phyloP scores from a whole-genome alignment of 2,329 filamentous ascomycete species.

The Diaporthe helianthi region DNA sequence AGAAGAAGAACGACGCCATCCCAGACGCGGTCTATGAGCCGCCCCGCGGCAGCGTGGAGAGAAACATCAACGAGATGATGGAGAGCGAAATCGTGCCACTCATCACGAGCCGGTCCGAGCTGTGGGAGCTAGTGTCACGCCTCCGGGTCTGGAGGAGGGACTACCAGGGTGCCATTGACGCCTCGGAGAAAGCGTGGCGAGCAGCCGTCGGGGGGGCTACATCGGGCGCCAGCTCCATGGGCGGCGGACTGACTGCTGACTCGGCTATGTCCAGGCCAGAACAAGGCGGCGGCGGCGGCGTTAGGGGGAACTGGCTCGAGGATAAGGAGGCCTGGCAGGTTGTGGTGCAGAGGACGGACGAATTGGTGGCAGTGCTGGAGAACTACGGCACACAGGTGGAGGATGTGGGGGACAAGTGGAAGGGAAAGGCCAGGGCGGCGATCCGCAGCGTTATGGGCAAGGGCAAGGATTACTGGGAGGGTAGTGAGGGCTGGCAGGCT shows the following conservation, averaged over 20 bases:
- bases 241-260: slow-evolving; percentile 42
- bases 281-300: slow-evolving; percentile 24
- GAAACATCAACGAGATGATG: slow-evolving; percentile 73
- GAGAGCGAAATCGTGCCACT: slow-evolving; percentile 80
- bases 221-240: slow-evolving; percentile 52
- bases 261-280: slow-evolving; percentile 29
- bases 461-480: slow-evolving; percentile 85
- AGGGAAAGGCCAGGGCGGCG: slow-evolving; percentile 85
- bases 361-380: slow-evolving; percentile 83
- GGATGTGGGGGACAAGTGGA: slow-evolving; percentile 81
- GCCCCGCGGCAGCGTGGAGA: slow-evolving; percentile 64
- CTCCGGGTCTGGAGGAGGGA: slow-evolving; percentile 77
- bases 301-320: slow-evolving; percentile 57
- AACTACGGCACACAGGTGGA: slow-evolving; percentile 73
- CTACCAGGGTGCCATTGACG: slow-evolving; percentile 76
- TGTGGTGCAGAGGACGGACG: slow-evolving; percentile 79
- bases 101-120: slow-evolving; percentile 78
- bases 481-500: slow-evolving; percentile 69
- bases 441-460: slow-evolving; percentile 83
- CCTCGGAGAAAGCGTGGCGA: slow-evolving; percentile 90
- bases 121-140: slow-evolving; percentile 78
- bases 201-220: slow-evolving; percentile 64
- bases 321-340: slow-evolving; percentile 71
- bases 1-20: slow-evolving; percentile 46
- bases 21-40: slow-evolving; percentile 46